phyloP scores from a whole-genome alignment of 2,329 filamentous ascomycete genomes.

The Venturia oleaginea region DNA sequence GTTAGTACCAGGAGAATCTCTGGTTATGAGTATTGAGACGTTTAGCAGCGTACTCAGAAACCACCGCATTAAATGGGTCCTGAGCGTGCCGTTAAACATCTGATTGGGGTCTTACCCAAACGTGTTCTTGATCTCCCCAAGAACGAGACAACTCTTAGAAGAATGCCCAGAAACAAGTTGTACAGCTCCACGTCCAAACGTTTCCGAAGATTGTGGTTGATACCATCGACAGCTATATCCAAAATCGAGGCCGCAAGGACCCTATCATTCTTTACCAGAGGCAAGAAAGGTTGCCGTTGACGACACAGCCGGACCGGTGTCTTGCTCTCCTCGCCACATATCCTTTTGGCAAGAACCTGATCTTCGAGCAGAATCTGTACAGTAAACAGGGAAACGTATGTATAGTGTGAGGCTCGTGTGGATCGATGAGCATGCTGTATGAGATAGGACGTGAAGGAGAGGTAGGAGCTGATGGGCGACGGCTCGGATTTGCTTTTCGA shows the following conservation, averaged over 20 bases:
- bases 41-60: neutral
- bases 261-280: constrained; percentile 62
- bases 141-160: constrained; percentile 75
- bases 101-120: constrained; percentile 36
- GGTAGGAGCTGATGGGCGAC: constrained; percentile 67
- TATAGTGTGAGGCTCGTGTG: constrained; percentile 67
- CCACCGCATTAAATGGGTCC: neutral
- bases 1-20: neutral
- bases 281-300: constrained; percentile 79
- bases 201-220: constrained; percentile 87
- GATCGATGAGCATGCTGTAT: constrained; percentile 89
- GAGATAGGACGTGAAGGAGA: constrained; percentile 87
- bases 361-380: constrained; percentile 84
- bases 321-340: constrained; percentile 73
- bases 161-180: constrained; percentile 69
- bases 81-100: neutral
- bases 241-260: constrained; percentile 67
- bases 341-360: constrained; percentile 65
- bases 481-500: constrained; percentile 55
- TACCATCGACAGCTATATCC: constrained; percentile 79
- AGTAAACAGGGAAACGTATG: constrained; percentile 75
- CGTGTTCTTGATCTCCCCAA: constrained; percentile 75
- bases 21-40: neutral
- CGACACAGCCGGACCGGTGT: constrained; percentile 73
- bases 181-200: constrained; percentile 81